Evolutionary conservation across 2,329 filamentous ascomycete genomes (phyloP), one percentile per base, ranked within the genome.

Genomic region (Sporothrix luriei): DNA sequence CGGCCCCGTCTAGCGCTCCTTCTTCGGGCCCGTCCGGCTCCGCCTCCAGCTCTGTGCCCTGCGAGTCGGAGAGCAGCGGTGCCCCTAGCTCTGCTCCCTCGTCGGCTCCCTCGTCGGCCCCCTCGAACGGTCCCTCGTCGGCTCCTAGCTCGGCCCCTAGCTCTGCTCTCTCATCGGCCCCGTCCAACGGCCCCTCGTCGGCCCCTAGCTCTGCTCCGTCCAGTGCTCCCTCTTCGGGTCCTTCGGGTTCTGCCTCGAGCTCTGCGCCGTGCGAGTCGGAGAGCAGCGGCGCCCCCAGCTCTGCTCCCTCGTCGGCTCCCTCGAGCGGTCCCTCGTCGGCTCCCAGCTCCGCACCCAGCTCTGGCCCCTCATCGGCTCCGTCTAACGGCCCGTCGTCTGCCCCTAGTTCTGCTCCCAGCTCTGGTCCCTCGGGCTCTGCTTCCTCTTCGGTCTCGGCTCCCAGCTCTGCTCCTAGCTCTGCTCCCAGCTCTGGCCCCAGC

Each of bases 101-200:
- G 26, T 55, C 43, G 6, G 43, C 43, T 14, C 43, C 51, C 4
- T 24, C 21, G 13, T 38, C 54, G 46, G 19, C 9, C 29, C 74
- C 46, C n/a, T n/a, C n/a, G n/a, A n/a, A n/a, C n/a, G n/a, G n/a
- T n/a, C n/a, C n/a, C n/a, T n/a, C n/a, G n/a, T n/a, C 55, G 33
- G n/a, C 11, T 19, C 33, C 74, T 46, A 70, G 73, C 64, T 75
- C 64, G 2, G 19, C 64, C 6, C 38, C 75, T n/a, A 70, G 73
- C 64, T 75, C 64, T 9, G n/a, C 64, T n/a, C n/a, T n/a, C n/a
- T n/a, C n/a, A n/a, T 33, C 33, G 33, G 33, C 33, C 3, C 33
- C 33, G 1, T 33, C 33, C 0, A 33, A 33, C 33, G 5, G 33
- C 9, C 40, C 75, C 10, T 61, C 55, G 46, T 48, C 55, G 33